Evolutionary conservation across 129 eudicot genomes (phyloP).

Genomic region (Saussurea involucrata): DNA sequence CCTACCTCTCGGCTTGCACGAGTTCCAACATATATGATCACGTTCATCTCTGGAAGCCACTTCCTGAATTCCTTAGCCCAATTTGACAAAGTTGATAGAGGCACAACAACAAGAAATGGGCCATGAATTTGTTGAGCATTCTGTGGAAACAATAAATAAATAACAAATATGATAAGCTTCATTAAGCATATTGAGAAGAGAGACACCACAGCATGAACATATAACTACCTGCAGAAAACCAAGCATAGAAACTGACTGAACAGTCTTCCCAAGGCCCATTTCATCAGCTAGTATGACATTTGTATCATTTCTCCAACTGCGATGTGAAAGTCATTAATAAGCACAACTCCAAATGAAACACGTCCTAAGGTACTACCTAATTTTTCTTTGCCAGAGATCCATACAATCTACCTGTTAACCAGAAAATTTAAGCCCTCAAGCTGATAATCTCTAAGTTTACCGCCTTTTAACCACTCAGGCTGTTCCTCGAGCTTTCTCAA

Average conservation of each 20-base stretch:
- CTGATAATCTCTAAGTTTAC: constrained; percentile 96
- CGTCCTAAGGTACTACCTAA: background rate
- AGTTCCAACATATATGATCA: constrained; percentile 93
- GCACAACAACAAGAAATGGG: constrained; percentile 99
- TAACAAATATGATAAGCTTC: constrained; percentile 1
- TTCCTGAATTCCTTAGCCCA: constrained; percentile 98
- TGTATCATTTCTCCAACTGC: constrained; percentile 98
- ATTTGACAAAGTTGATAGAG: constrained; percentile 89
- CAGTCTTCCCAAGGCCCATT: constrained; percentile 99
- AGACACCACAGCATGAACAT: background rate
- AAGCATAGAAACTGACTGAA: constrained; percentile 98
- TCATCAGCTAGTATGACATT: constrained; percentile 98
- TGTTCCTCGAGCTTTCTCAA: constrained; percentile 98
- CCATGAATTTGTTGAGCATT: constrained; percentile 95
- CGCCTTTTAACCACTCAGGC: constrained; percentile 98
- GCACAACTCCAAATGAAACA: constrained; percentile 14
- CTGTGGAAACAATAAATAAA: constrained; percentile 33
- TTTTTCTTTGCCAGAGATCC: background rate
- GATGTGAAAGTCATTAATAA: constrained; percentile 37
- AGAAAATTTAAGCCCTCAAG: constrained; percentile 98
- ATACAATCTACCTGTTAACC: constrained; percentile 76
- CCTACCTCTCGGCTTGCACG: constrained; percentile 99
- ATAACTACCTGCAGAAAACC: constrained; percentile 81
- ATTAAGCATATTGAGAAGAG: background rate
- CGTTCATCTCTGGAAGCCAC: constrained; percentile 97